Percentiles rank a stretch among this genome's conserved stretches.
Conservation (phyloP, 2,329 filamentous ascomycete genomes). For the Davidsoniella virescens region DNA sequence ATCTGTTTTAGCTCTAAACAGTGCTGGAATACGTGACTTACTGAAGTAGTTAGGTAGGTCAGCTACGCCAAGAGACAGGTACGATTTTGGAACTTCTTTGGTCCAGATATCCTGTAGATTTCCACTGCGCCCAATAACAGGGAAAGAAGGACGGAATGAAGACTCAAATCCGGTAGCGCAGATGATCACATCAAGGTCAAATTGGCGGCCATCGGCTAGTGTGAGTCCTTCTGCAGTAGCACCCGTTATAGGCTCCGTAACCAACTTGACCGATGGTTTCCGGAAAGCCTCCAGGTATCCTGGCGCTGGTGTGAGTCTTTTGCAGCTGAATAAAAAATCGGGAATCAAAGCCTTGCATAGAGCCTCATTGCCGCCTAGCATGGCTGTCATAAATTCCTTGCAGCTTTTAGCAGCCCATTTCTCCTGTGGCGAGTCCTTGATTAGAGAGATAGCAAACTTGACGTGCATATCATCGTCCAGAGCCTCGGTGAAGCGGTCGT, state of each 20-base stretch:
- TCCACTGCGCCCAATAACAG: constrained; percentile 31
- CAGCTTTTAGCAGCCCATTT: constrained; percentile 26
- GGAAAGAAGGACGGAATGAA: constrained; percentile 35
- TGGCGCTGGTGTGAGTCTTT: constrained; percentile 33
- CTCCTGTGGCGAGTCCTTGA: constrained; percentile 27
- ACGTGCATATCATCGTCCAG: constrained; percentile 30
- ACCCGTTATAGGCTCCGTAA: constrained; percentile 28
- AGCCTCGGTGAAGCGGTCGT: constrained; percentile 29
- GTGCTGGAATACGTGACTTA: constrained; percentile 18
- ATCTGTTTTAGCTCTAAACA: background rate
- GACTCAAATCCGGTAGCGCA: constrained; percentile 43
- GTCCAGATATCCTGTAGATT: constrained; percentile 35
- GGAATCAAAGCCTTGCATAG: constrained; percentile 37
- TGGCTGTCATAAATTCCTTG: constrained; percentile 30
- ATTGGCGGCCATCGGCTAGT: constrained; percentile 29
- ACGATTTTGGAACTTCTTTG: constrained; percentile 28
- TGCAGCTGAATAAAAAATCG: constrained; percentile 30
- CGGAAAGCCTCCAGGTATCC: constrained; percentile 31
- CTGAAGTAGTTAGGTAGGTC: constrained; percentile 40
- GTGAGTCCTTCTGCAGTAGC: constrained; percentile 33
- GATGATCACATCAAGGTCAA: constrained; percentile 38
- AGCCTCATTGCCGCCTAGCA: constrained; percentile 30
- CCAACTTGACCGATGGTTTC: constrained; percentile 31
- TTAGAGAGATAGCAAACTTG: constrained; percentile 27
- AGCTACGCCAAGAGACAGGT: constrained; percentile 36